Evolutionary conservation across 2,329 filamentous ascomycete species (phyloP).

Genomic region (Fusarium redolens): DNA sequence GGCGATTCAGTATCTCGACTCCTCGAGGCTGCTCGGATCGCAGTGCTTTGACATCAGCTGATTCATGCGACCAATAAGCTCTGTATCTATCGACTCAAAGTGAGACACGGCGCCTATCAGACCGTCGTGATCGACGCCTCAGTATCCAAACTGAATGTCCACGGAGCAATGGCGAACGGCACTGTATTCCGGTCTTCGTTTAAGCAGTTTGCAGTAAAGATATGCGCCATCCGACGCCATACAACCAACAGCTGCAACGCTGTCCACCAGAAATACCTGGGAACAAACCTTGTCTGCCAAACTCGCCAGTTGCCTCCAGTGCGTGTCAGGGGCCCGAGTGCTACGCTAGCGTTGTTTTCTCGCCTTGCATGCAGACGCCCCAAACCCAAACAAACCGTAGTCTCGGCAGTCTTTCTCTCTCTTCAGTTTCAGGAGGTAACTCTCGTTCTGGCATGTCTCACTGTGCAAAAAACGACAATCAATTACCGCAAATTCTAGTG

Average conservation of each 20-base stretch:
- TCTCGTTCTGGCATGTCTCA: neutral
- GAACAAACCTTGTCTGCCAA: neutral
- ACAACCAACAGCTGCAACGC: neutral
- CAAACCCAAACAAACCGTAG: conserved; percentile 1
- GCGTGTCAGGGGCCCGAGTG: neutral
- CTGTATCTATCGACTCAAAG: neutral
- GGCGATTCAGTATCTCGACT: neutral
- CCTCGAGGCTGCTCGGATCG: neutral
- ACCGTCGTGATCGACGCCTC: neutral
- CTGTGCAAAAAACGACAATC: neutral
- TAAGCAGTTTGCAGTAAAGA: conserved; percentile 24
- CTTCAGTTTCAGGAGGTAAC: conserved; percentile 1
- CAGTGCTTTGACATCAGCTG: conserved; percentile 4
- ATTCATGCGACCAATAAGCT: neutral
- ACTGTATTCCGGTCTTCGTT: neutral
- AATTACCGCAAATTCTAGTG: conserved; percentile 1
- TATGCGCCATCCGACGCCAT: neutral
- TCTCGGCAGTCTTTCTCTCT: neutral
- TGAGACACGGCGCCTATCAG: neutral
- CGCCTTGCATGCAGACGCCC: conserved; percentile 6
- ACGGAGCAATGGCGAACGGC: neutral
- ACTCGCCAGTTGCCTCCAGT: neutral
- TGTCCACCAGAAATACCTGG: neutral
- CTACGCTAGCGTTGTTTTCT: conserved; percentile 19
- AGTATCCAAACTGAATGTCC: neutral